A percentile compares a stretch with the other conserved stretches of the same genome.
Conservation (phyloP, 768 basidiomycete genomes). For the Lentinula boryana region DNA sequence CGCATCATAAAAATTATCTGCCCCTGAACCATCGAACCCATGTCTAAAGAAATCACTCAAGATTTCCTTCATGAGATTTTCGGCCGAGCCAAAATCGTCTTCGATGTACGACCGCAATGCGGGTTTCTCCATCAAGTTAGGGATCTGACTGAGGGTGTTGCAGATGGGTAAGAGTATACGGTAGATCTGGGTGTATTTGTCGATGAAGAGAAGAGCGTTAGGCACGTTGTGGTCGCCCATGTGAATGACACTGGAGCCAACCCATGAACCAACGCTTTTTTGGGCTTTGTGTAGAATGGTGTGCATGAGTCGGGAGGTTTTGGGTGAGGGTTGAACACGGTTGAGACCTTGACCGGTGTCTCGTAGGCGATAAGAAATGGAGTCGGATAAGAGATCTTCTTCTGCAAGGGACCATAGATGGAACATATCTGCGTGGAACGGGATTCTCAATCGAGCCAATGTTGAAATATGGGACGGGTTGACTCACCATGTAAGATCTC, state of each 20-base stretch:
- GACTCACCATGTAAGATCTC: constrained; percentile 75
- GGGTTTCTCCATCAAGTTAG: constrained; percentile 58
- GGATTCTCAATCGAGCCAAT: neutral
- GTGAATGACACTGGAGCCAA: constrained; percentile 83
- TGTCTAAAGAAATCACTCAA: constrained; percentile 83
- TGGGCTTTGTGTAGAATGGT: constrained; percentile 81
- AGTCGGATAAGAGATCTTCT: constrained; percentile 75
- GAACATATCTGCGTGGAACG: constrained; percentile 67
- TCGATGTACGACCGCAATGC: constrained; percentile 73
- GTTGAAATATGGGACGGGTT: neutral
- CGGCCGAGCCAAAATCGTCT: constrained; percentile 73
- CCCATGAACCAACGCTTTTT: constrained; percentile 74
- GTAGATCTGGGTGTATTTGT: constrained; percentile 91
- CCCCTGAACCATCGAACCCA: constrained; percentile 87
- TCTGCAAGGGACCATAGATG: constrained; percentile 79
- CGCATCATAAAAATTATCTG: constrained; percentile 86
- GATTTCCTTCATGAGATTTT: constrained; percentile 65
- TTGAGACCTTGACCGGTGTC: constrained; percentile 92
- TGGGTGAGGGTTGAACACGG: constrained; percentile 80
- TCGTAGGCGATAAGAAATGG: constrained; percentile 68
- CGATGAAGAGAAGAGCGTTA: constrained; percentile 84
- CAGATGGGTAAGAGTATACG: constrained; percentile 85
- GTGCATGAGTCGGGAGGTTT: constrained; percentile 90
- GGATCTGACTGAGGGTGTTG: constrained; percentile 72
- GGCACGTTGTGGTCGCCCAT: constrained; percentile 88